phyloP scores from a whole-genome alignment of 2,329 filamentous ascomycete species.

The Cytospora piceae region DNA sequence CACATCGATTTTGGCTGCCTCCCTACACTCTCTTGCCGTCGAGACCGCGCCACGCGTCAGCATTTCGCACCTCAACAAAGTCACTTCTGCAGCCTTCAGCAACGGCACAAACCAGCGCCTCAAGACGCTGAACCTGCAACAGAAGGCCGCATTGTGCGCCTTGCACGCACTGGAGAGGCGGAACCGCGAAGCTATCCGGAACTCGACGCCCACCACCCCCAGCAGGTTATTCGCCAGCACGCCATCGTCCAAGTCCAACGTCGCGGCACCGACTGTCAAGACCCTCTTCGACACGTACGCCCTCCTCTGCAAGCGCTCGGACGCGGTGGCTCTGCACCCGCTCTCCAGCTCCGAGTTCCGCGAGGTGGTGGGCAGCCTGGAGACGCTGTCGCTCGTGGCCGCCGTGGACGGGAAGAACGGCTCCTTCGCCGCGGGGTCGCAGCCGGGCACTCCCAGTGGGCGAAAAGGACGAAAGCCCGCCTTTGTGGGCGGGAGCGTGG shows the following conservation, averaged over 20 bases:
- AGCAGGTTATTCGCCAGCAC: conserved; percentile 41
- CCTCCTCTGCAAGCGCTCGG: conserved; percentile 77
- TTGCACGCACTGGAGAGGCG: conserved; percentile 84
- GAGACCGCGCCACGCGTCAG: conserved; percentile 85
- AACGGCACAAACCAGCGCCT: conserved; percentile 86
- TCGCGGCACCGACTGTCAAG: conserved; percentile 77
- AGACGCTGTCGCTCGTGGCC: conserved; percentile 81
- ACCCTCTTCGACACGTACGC: conserved; percentile 83
- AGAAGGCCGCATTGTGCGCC: conserved; percentile 92
- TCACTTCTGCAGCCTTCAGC: conserved; percentile 87
- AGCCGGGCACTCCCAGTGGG: conserved; percentile 71
- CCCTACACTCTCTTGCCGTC: conserved; percentile 66
- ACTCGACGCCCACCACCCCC: conserved; percentile 39
- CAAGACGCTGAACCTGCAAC: conserved; percentile 87
- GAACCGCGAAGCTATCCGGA: conserved; percentile 56
- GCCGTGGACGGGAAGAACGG: conserved; percentile 72
- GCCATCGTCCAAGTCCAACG: conserved; percentile 61
- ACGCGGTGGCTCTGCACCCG: conserved; percentile 76
- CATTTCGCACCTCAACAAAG: conserved; percentile 88
- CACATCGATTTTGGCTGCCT: conserved; percentile 53
- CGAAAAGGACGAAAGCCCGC: conserved; percentile 57
- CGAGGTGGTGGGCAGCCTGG: conserved; percentile 86
- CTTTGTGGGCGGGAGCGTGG: conserved; percentile 56
- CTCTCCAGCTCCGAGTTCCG: conserved; percentile 91
- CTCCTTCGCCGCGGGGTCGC: conserved; percentile 56